A percentile compares a stretch with the other conserved stretches of the same genome.
These are phyloP conservation scores for Aspergillus amoenus DNA, from an alignment of 2,329 filamentous ascomycete genomes.

Conservation along the genomic window DNA sequence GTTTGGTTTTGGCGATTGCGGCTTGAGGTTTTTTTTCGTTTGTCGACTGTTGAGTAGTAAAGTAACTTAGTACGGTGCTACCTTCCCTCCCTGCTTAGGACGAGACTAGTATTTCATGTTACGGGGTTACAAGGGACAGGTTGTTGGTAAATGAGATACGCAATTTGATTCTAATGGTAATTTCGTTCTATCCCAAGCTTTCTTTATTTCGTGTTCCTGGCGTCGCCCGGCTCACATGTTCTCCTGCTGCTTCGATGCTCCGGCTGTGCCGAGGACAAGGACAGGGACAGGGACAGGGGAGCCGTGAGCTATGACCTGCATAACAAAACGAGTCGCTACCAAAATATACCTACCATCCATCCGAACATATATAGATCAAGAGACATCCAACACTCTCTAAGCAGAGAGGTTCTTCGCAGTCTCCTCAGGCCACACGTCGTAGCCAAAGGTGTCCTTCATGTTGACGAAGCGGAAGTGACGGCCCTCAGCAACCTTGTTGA, in stretches of 20 bases:
- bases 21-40: neutral
- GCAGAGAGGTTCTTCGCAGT: slow-evolving; percentile 33
- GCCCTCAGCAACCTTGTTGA: slow-evolving; percentile 64
- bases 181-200: neutral
- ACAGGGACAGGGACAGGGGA: neutral
- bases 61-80: no score
- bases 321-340: neutral
- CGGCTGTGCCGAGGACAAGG: neutral
- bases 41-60: no score
- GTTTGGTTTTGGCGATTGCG: neutral
- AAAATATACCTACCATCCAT: neutral
- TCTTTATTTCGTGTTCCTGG: neutral
- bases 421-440: slow-evolving; percentile 68
- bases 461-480: slow-evolving; percentile 73
- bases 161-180: neutral
- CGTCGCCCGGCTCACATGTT: slow-evolving; percentile 5
- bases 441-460: slow-evolving; percentile 79
- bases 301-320: slow-evolving; percentile 19
- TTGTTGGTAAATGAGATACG: neutral
- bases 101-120: neutral
- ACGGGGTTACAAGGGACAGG: neutral
- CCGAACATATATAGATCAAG: neutral
- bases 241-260: neutral
- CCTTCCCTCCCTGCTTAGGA: no score
- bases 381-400: slow-evolving; percentile 9